Conservation (phyloP, 1,284 basidiomycete species). For the Pseudozyma hubeiensis region DNA sequence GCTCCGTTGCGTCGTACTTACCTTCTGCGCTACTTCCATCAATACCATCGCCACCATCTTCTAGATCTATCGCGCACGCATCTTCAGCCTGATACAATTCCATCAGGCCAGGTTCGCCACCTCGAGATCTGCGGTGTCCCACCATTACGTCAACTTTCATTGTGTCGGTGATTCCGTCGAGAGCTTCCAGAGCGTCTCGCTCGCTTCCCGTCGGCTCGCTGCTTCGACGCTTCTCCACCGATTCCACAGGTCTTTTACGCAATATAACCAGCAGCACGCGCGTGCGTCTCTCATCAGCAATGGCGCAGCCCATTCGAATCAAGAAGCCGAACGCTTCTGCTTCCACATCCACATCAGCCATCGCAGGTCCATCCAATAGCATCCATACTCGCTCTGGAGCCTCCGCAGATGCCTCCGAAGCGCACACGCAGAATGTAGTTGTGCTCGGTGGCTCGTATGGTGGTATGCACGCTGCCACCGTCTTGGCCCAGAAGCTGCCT, state of each 20-base stretch:
- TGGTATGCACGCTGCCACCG: conserved; percentile 68
- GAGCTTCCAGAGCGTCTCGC: conserved; percentile 16
- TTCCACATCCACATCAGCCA: conserved; percentile 4
- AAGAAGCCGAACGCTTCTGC: conserved; percentile 18
- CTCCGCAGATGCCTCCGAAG: conserved; percentile 25
- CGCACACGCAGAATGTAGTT: conserved; percentile 65
- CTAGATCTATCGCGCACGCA: too few relatives aligned
- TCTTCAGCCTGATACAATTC: too few relatives aligned
- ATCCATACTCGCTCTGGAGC: conserved; percentile 9
- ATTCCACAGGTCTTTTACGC: too few relatives aligned
- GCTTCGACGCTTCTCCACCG: not conserved
- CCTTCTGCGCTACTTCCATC: not conserved
- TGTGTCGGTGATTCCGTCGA: conserved; percentile 6
- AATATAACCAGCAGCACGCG: not conserved
- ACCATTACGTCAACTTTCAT: not conserved
- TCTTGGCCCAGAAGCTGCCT: conserved; percentile 69
- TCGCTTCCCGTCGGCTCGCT: conserved; percentile 3
- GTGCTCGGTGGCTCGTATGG: conserved; percentile 68
- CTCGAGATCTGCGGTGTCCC: not conserved
- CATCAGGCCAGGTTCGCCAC: not conserved
- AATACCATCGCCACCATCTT: not conserved
- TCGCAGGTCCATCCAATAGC: conserved; percentile 16
- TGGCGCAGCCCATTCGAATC: conserved; percentile 37
- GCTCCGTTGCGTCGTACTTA: too few relatives aligned
- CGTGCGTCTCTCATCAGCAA: not conserved